Percentiles rank a stretch among this genome's conserved stretches.
Conservation (phyloP, 208 protist species). For the Wallacemonas rigidus region DNA sequence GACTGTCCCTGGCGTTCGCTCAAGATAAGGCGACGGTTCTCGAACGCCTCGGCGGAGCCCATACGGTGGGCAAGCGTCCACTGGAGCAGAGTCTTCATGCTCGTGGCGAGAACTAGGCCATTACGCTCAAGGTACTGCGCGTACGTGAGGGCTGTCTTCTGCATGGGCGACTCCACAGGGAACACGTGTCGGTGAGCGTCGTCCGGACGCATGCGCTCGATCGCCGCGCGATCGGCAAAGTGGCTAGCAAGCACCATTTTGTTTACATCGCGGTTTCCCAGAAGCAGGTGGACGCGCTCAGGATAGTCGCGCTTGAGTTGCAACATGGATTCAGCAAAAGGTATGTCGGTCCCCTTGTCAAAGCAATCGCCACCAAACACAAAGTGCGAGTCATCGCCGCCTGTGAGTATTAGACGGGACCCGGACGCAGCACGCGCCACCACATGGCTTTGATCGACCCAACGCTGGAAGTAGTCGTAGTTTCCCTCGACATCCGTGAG, state of each 20-base stretch:
- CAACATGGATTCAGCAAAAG: conserved; percentile 39
- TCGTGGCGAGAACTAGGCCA: neutral
- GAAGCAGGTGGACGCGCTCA: conserved; percentile 56
- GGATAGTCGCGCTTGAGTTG: conserved; percentile 56
- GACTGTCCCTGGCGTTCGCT: neutral
- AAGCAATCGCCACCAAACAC: conserved; percentile 78
- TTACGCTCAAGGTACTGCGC: conserved; percentile 10
- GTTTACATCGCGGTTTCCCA: conserved; percentile 82
- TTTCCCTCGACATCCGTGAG: conserved; percentile 78
- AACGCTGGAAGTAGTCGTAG: conserved; percentile 51
- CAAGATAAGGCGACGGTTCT: conserved; percentile 44
- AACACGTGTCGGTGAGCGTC: conserved; percentile 13
- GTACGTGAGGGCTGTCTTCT: conserved; percentile 3
- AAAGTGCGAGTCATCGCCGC: conserved; percentile 37
- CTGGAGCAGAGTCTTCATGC: conserved; percentile 30
- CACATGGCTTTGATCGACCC: conserved; percentile 36
- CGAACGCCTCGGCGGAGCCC: conserved; percentile 43
- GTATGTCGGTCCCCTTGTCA: conserved; percentile 59
- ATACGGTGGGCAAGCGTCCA: conserved; percentile 47
- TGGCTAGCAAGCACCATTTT: conserved; percentile 52
- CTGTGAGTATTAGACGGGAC: neutral
- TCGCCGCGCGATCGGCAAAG: conserved; percentile 13
- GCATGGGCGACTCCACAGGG: conserved; percentile 20
- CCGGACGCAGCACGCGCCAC: conserved; percentile 21
- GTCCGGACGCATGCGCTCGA: conserved; percentile 5